phyloP scores from a whole-genome alignment of 768 basidiomycete species.

The Mycena filopes region DNA sequence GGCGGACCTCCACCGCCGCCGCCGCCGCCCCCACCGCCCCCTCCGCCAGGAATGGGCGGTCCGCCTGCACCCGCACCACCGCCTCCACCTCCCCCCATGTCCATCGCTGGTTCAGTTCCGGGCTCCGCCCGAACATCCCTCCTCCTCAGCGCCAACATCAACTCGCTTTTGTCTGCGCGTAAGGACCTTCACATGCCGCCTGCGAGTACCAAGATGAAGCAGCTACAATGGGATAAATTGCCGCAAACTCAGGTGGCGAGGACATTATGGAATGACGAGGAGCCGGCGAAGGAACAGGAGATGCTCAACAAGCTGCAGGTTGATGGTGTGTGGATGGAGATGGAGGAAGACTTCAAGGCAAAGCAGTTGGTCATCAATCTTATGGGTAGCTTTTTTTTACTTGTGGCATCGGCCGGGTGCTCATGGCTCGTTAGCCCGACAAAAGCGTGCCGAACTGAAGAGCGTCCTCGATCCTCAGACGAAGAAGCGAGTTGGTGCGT shows the following conservation, averaged over 20 bases:
- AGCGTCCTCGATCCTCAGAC: constrained; percentile 93
- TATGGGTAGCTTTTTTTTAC: constrained; percentile 69
- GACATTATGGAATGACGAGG: constrained; percentile 87
- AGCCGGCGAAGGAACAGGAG: constrained; percentile 75
- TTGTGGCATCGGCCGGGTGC: too few relatives aligned
- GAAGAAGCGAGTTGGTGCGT: constrained; percentile 92
- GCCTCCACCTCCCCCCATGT: constrained; percentile 37
- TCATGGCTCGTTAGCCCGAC: constrained; percentile 61
- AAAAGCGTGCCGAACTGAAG: constrained; percentile 88
- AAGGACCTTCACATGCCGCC: constrained; percentile 85
- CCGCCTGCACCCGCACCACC: constrained; percentile 27
- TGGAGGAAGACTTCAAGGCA: constrained; percentile 98
- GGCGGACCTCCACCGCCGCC: constrained; percentile 41
- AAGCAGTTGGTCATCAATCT: constrained; percentile 93
- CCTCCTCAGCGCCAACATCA: constrained; percentile 67
- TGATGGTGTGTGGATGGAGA: constrained; percentile 93
- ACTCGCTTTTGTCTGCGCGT: constrained; percentile 67
- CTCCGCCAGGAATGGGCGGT: not conserved
- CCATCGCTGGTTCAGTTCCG: constrained; percentile 50
- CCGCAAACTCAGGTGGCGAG: constrained; percentile 85
- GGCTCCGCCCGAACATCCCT: constrained; percentile 69
- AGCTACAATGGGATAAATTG: constrained; percentile 99
- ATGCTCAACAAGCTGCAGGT: constrained; percentile 84
- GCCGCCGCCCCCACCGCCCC: constrained; percentile 39
- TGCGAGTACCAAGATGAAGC: constrained; percentile 94